Evolutionary conservation across 306 rosid genomes (phyloP), one percentile per base, ranked within the genome.

Genomic region (Mimosa bimucronata): DNA sequence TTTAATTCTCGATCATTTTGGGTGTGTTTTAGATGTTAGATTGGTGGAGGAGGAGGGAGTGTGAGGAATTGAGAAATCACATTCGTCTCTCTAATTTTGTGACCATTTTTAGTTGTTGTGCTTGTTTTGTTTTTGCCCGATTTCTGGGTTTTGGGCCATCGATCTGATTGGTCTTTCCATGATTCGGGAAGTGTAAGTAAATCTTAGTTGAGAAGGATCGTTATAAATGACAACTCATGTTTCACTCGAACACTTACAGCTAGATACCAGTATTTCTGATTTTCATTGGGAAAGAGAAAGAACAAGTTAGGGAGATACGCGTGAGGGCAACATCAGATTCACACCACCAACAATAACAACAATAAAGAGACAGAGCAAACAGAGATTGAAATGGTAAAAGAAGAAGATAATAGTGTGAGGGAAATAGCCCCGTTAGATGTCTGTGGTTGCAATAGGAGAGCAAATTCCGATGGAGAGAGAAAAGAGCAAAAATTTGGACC

Each of bases 111-210:
- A 44, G 38, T 2, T 34, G 38, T 3, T 34, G 3, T 45, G 50
- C 38, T 12, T 60, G 7, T 10, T 26, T 16, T 61, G 37, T 37
- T 50, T 42, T 71, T 15, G 64, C 23, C 42, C 21, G 52, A 61
- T 58, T 75, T 69, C n/a, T 61, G 66, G 66, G 66, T 80, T 81
- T 57, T 38, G 73, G 76, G 30, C 81, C 79, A 73, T 78, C 3
- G 45, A 42, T 34, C 57, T 52, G 34, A 66, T 41, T 80, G 57
- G 70, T 72, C 10, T 76, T 76, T 76, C 61, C 73, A 80, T 84
- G 64, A 80, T 61, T 81, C 85, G 79, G 88, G 77, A 89, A 82
- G 55, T 88, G 92, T 86, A 87, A 82, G 5, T n/a, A n/a, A n/a
- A 91, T 87, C 79, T 37, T 69, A 57, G 81, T 45, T 58, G 82